Conservation (phyloP, 1,139 yeast species). For the Diutina scorzettiae region DNA sequence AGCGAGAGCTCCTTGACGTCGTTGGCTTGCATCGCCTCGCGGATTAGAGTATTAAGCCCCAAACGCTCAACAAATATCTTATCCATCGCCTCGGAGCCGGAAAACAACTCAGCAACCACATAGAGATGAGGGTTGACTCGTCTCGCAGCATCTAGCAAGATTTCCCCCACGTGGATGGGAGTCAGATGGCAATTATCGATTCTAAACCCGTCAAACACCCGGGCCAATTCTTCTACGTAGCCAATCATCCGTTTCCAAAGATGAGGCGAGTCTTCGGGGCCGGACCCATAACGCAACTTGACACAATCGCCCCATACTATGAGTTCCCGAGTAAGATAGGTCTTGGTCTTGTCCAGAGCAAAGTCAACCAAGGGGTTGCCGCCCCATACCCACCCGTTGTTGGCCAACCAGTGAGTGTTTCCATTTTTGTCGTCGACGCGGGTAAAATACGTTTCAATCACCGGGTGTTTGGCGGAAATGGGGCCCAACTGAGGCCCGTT, state of each 20-base stretch:
- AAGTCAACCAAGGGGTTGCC: conserved; percentile 90
- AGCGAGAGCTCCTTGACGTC: conserved; percentile 77
- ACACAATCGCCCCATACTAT: conserved; percentile 98
- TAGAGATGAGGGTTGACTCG: conserved; percentile 72
- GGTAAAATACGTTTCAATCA: conserved; percentile 83
- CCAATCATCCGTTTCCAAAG: conserved; percentile 82
- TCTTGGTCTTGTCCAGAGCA: conserved; percentile 69
- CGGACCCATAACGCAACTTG: conserved; percentile 72
- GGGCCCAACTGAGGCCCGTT: conserved; percentile 72
- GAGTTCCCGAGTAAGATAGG: conserved; percentile 83
- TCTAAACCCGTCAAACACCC: conserved; percentile 74
- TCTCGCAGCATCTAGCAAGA: conserved; percentile 80
- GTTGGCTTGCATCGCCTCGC: conserved; percentile 98
- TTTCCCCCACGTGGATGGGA: conserved; percentile 89
- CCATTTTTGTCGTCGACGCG: conserved; percentile 45
- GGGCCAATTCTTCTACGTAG: conserved; percentile 68
- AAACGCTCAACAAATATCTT: conserved; percentile 80
- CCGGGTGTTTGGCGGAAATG: conserved; percentile 43
- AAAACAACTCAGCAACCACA: conserved; percentile 87
- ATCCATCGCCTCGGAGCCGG: conserved; percentile 89
- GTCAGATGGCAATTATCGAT: conserved; percentile 95
- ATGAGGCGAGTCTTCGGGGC: conserved; percentile 73
- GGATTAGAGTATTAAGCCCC: conserved; percentile 75
- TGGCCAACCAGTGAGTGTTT: conserved; percentile 63
- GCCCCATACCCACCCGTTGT: conserved; percentile 99